Evolutionary conservation across 768 basidiomycete species (phyloP).

Genomic region (Agaricus sinodeliciosus): DNA sequence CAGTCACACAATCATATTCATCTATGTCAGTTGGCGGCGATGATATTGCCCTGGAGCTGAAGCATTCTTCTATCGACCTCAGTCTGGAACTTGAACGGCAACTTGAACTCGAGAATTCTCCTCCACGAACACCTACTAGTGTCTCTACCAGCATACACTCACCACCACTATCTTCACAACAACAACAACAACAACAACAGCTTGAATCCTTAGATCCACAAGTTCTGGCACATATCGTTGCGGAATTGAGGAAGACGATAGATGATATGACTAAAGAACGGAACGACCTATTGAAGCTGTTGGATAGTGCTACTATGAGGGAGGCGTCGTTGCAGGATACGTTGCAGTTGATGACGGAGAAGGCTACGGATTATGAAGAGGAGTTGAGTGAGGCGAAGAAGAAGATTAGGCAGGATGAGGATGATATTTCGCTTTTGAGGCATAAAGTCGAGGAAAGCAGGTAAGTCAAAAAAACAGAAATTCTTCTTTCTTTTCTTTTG

Average conservation of each 20-base stretch:
- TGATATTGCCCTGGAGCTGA: slow-evolving; percentile 15
- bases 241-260: slow-evolving; percentile 62
- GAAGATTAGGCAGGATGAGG: slow-evolving; percentile 65
- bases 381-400: slow-evolving; percentile 43
- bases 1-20: neutral
- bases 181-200: neutral
- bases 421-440: slow-evolving; percentile 67
- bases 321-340: slow-evolving; percentile 61
- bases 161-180: neutral
- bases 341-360: slow-evolving; percentile 58
- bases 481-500: neutral
- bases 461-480: too few species aligned
- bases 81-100: slow-evolving; percentile 75
- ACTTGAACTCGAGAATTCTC: slow-evolving; percentile 59
- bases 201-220: slow-evolving; percentile 62
- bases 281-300: slow-evolving; percentile 51
- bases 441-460: slow-evolving; percentile 87
- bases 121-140: slow-evolving; percentile 31
- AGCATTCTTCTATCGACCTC: slow-evolving; percentile 66
- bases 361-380: slow-evolving; percentile 51
- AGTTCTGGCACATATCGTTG: slow-evolving; percentile 70
- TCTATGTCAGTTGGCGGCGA: neutral
- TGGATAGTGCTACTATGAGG: slow-evolving; percentile 43
- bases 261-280: slow-evolving; percentile 63
- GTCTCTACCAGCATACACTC: slow-evolving; percentile 14